Percentiles rank a stretch among this genome's conserved stretches.
phyloP scores from a whole-genome alignment of 176 grass and related monocot genomes.

The Triticum aestivum region IWGSC_CS_RefSeq_v2.1 NC_057798.1:296389723-296390222 shows the following conservation, averaged over 20 bases:
- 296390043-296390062: constrained; percentile 69
- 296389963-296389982: constrained; percentile 86
- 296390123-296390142: constrained; percentile 14
- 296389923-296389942: constrained; percentile 67
- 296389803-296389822: not conserved
- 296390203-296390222: constrained; percentile 17
- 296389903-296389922: constrained; percentile 44
- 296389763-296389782: not conserved
- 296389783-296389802: not conserved
- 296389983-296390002: constrained; percentile 80
- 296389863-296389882: constrained; percentile 96
- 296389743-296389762: constrained; percentile 14
- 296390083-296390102: constrained; percentile 1
- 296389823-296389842: constrained; percentile 31
- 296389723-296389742: constrained; percentile 10
- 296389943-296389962: constrained; percentile 74
- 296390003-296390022: constrained; percentile 85
- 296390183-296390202: constrained; percentile 67
- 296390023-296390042: constrained; percentile 89
- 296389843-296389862: constrained; percentile 96
- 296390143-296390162: constrained; percentile 98
- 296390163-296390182: constrained; percentile 94
- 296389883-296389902: constrained; percentile 73
- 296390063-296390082: constrained; percentile 15
- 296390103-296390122: constrained; percentile 3